Percentiles rank a stretch among this genome's conserved stretches.
Evolutionary conservation across 345 rosid genomes (phyloP).

Genomic region (Euphorbia peplus): DNA sequence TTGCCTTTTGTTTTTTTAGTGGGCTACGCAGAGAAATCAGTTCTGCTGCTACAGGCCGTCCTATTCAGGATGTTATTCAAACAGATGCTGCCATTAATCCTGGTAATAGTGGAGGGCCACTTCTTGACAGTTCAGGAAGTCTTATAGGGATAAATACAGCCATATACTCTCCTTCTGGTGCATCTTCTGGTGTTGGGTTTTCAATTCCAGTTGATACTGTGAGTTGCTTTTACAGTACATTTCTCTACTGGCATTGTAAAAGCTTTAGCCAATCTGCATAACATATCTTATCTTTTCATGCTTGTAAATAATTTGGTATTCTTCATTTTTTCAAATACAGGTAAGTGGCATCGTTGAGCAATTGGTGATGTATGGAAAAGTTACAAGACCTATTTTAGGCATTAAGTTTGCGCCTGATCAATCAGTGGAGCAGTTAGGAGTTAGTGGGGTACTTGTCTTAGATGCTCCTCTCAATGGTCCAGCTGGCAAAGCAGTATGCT

Average conservation of each 20-base stretch:
- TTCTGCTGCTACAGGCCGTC: constrained; percentile 98
- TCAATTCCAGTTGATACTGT: constrained; percentile 98
- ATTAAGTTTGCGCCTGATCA: constrained; percentile 98
- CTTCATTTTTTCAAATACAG: constrained; percentile 37
- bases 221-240: constrained; percentile 30
- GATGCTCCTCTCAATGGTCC: constrained; percentile 95
- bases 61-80: constrained; percentile 98
- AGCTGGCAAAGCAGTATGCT: constrained; percentile 90
- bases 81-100: constrained; percentile 99
- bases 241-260: neutral
- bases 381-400: constrained; percentile 88
- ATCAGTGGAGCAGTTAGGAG: constrained; percentile 91
- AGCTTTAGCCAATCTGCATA: neutral
- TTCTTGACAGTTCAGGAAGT: constrained; percentile 88
- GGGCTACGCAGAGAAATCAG: constrained; percentile 95
- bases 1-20: constrained; percentile 36
- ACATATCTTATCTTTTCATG: neutral
- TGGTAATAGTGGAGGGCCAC: constrained; percentile 97
- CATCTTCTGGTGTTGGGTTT: constrained; percentile 97
- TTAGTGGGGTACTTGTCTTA: constrained; percentile 94
- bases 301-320: constrained; percentile 3
- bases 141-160: constrained; percentile 95
- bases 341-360: constrained; percentile 90
- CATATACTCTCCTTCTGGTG: constrained; percentile 98
- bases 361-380: constrained; percentile 83